These are phyloP conservation scores for Allodekkera sacchari DNA, from an alignment of 805 yeast genomes.

Conservation along the genomic window DNA sequence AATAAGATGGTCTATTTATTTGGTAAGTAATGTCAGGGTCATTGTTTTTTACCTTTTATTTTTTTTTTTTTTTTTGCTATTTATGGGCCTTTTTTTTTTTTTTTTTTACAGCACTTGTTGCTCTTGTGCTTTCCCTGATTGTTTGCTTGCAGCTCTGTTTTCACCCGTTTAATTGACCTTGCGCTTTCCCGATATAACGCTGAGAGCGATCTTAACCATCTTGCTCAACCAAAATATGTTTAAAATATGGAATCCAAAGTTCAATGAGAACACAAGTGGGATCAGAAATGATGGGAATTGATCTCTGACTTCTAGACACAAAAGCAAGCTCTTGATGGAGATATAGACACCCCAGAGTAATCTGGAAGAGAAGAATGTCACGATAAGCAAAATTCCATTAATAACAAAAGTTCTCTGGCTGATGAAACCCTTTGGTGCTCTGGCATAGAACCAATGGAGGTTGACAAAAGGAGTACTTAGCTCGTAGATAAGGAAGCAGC, in stretches of 20 bases:
- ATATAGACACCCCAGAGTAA: conserved; percentile 85
- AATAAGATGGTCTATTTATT: no score
- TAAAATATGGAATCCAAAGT: conserved; percentile 54
- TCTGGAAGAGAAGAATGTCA: conserved; percentile 68
- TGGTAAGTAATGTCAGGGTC: no score
- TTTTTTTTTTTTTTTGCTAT: no score
- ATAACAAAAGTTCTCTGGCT: conserved; percentile 43
- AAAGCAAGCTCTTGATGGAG: conserved; percentile 44
- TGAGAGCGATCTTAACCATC: conserved; percentile 63
- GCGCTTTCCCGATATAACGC: background rate
- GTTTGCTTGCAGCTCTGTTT: background rate
- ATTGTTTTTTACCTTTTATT: no score
- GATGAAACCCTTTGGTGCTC: conserved; percentile 61
- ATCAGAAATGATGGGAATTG: conserved; percentile 42
- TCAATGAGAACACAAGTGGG: conserved; percentile 42
- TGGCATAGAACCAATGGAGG: conserved; percentile 81
- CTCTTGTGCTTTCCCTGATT: background rate
- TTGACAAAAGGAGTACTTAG: conserved; percentile 92
- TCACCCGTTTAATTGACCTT: background rate
- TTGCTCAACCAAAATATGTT: conserved; percentile 84
- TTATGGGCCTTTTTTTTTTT: background rate
- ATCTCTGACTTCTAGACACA: conserved; percentile 31
- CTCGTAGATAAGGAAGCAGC: conserved; percentile 79
- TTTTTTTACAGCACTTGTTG: background rate
- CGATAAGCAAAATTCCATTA: conserved; percentile 67